These are phyloP conservation scores for Polygonum aviculare DNA, from an alignment of 148 eudicot species.

Conservation along the genomic window DNA sequence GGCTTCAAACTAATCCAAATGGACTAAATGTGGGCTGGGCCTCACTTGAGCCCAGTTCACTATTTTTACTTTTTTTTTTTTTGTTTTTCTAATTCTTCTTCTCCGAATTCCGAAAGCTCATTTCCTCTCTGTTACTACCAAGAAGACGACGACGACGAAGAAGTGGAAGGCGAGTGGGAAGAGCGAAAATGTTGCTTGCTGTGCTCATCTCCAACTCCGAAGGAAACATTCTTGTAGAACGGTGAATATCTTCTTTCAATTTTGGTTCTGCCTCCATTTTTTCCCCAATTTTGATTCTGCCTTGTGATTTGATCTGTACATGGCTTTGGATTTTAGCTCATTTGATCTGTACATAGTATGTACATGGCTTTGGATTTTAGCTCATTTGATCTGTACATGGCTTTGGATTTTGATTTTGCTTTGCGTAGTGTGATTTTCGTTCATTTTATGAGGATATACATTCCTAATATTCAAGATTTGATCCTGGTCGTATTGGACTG, in stretches of 20 bases:
- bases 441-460: neutral
- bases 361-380: neutral
- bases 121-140: neutral
- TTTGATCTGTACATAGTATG: neutral
- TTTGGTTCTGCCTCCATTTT: neutral
- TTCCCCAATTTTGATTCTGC: neutral
- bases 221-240: conserved; percentile 48
- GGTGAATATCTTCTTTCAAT: conserved; percentile 19
- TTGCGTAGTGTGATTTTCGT: neutral
- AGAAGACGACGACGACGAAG: neutral
- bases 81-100: neutral
- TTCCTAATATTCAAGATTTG: neutral
- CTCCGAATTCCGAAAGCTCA: neutral
- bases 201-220: conserved; percentile 42
- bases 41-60: neutral
- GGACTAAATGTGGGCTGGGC: neutral
- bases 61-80: neutral
- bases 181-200: conserved; percentile 34
- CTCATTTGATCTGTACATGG: neutral
- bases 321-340: neutral
- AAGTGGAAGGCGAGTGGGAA: neutral
- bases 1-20: neutral
- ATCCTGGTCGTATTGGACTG: neutral
- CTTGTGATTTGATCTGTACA: neutral
- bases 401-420: too few relatives aligned